Base-by-base conservation (phyloP, 768 basidiomycete species). In the Podaxis sp. region DNA sequence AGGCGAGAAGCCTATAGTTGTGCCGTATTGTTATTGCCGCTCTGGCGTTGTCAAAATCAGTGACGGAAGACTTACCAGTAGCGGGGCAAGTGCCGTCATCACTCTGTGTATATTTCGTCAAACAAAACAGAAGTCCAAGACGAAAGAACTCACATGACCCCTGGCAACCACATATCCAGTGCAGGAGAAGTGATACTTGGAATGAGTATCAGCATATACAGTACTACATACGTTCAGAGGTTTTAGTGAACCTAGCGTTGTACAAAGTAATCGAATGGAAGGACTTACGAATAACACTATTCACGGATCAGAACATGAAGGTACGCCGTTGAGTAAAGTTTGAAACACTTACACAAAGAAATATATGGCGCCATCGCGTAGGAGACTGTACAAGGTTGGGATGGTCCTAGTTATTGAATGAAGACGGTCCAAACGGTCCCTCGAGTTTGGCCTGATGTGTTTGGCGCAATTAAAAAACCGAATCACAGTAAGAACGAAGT, bases 321-420 rank as follows among this genome's bases (percentile, higher is more conserved):
- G n/a, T 8, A 43, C 19, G 9, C 29, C 8, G 29, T n/a, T 27
- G 6, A 53, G 52, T 2, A 29, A 13, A 29, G 19, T 37, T 3
- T n/a, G 9, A 11, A 36, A 6, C n/a, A 22, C 54, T 22, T n/a
- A 55, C 54, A 36, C 54, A 19, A 55, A 38, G 19, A 55, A 55
- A 55, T 55, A 55, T 17, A 55, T 55, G 17, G 36, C 29, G 12
- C 54, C 54, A 24, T 55, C 54, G 12, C 54, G 54, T n/a, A 55
- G 19, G 11, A 55, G 54, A 24, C 54, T 37, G 11, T 19, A 55
- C 6, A 55, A 11, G 17, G 54, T 55, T 9, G 54, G 54, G 5
- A 55, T 40, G 9, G 37, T 55, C 19, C 19, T 36, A 12, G 5
- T 37, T 29, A 55, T 40, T 29, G 33, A 27, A 24, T 38, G 38